Evolutionary conservation across 2,329 filamentous ascomycete species (phyloP), one percentile per base, ranked within the genome.

Genomic region (Fusarium sp.): DNA sequence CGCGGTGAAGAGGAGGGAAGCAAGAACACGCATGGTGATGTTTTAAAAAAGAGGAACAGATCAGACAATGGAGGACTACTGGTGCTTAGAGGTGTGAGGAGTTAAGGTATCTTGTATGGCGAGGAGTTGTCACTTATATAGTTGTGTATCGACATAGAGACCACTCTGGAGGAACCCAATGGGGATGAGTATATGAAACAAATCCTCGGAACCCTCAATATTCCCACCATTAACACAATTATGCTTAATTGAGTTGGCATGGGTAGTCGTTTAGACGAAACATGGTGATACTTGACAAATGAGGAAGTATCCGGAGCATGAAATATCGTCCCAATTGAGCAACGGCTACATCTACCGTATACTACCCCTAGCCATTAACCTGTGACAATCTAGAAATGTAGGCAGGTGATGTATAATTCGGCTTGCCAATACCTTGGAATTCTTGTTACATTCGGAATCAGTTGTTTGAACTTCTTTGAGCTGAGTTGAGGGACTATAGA

Each of bases 1-100:
- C 47, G 78, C 78, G 19, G 54, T 74, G 50, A 48, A 76, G 19
- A 65, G 72, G 57, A 59, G 63, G 38, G 58, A 76, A 51, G 63
- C 41, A n/a, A 69, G n/a, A 36, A 67, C 35, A 43, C 56, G 69
- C 69, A 71, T 71, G 25, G 24, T 66, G 49, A 42, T 22, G 31
- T 1, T 45, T 10, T 34, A 6, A 29, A 29, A 29, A 13, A 53
- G 25, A 42, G 28, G 31, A 48, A 48, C 54, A 41, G 13, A 42
- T 43, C 15, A 36, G 41, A 45, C 25, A 54, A 53, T 44, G 32
- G 19, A 39, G 44, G 32, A 45, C 39, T 28, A 52, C 42, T 34
- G 41, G 19, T 35, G 32, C 35, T 32, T 32, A 29, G 40, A 62
- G 44, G 52, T 42, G 52, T 50, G 50, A 65, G 29, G 50, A 54